Percentiles rank a stretch among this genome's conserved stretches.
These are phyloP conservation scores for Fusarium sp. DNA, from an alignment of 2,329 filamentous ascomycete species.

Conservation along the genomic window DNA sequence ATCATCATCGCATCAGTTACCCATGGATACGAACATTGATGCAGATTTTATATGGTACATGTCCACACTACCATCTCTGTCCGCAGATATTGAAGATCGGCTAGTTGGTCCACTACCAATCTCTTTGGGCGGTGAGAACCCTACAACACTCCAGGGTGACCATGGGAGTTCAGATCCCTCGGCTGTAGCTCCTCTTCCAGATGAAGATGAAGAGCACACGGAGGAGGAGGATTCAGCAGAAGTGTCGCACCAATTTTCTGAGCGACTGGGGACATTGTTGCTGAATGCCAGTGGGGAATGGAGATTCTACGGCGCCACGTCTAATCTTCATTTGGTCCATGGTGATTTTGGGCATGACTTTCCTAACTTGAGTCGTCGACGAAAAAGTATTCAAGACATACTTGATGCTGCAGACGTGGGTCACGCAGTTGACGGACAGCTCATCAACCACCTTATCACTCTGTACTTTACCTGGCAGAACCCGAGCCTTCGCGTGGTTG, in stretches of 20 bases:
- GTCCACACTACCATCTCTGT: not conserved
- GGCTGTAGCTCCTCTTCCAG: no score
- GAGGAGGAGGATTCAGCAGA: not conserved
- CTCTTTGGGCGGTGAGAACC: not conserved
- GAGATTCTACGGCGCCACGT: conserved; percentile 6
- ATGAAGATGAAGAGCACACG: not conserved
- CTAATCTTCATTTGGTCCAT: not conserved
- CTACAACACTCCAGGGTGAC: not conserved
- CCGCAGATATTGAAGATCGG: no score
- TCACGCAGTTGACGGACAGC: not conserved
- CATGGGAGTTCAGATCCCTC: no score
- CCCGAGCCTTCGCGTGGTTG: conserved; percentile 6
- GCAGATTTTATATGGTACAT: not conserved
- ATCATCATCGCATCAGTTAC: no score
- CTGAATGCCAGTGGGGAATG: not conserved
- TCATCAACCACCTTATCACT: conserved; percentile 1
- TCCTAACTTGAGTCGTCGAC: no score
- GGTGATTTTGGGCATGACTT: not conserved
- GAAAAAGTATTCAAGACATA: not conserved
- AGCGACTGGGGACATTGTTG: conserved; percentile 1
- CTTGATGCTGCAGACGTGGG: not conserved
- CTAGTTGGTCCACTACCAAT: not conserved
- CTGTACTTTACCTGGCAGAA: conserved; percentile 17
- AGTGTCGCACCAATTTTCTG: conserved; percentile 4
- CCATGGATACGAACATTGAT: not conserved